These are phyloP conservation scores for Penicillium bialowiezense DNA, from an alignment of 495 filamentous ascomycete species.

Conservation along the genomic window DNA sequence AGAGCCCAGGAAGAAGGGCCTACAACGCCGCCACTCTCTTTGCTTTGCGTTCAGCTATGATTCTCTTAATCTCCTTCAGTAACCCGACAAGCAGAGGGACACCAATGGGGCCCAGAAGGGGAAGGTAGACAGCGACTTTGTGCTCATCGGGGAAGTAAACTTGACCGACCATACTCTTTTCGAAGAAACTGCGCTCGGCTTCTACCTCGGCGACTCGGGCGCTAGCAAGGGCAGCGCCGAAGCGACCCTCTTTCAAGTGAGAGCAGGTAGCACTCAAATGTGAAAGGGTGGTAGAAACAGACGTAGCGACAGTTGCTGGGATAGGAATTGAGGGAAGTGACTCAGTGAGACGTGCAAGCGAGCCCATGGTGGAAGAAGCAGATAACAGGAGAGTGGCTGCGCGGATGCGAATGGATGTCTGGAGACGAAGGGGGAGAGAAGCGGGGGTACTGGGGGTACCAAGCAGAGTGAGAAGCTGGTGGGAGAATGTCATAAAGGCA, in stretches of 20 bases:
- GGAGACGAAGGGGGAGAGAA: constrained; percentile 78
- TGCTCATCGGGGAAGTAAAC: constrained; percentile 98
- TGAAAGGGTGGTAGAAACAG: constrained; percentile 73
- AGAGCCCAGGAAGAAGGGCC: background rate
- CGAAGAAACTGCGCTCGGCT: constrained; percentile 94
- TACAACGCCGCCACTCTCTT: constrained; percentile 7
- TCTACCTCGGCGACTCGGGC: constrained; percentile 82
- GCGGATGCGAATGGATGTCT: constrained; percentile 77
- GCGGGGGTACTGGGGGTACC: constrained; percentile 78
- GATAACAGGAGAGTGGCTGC: constrained; percentile 84
- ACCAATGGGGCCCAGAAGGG: constrained; percentile 84
- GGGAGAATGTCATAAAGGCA: constrained; percentile 83
- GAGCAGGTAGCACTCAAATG: constrained; percentile 76
- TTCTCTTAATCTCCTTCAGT: constrained; percentile 70
- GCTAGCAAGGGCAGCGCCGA: constrained; percentile 67
- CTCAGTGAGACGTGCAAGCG: constrained; percentile 78
- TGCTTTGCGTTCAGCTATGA: constrained; percentile 39
- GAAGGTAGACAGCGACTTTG: constrained; percentile 95
- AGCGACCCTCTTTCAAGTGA: constrained; percentile 62
- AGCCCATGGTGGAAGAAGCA: constrained; percentile 91
- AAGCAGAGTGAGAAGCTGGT: constrained; percentile 85
- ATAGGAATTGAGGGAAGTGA: constrained; percentile 90
- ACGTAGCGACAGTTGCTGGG: constrained; percentile 77
- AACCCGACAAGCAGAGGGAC: constrained; percentile 83
- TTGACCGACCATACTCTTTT: constrained; percentile 98